These are phyloP conservation scores for Colletotrichum musicola DNA, from an alignment of 2,329 filamentous ascomycete species.

Conservation along the genomic window DNA sequence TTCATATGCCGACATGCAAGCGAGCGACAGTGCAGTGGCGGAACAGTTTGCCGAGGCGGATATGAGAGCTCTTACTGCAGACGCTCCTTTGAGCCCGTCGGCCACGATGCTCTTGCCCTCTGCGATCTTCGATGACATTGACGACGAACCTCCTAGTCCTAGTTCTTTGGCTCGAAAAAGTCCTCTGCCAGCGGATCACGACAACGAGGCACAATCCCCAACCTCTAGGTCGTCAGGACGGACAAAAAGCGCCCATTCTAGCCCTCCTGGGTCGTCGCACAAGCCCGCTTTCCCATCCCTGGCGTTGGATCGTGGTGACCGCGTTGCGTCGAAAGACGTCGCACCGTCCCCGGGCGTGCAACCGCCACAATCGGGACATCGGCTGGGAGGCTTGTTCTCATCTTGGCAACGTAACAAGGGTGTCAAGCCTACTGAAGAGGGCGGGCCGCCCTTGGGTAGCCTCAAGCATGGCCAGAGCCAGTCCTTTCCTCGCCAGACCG, in stretches of 20 bases:
- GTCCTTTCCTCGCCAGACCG: conserved; percentile 76
- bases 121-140: conserved; percentile 70
- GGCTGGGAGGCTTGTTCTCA: conserved; percentile 68
- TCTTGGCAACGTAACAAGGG: conserved; percentile 71
- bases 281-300: conserved; percentile 68
- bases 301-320: conserved; percentile 59
- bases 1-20: conserved; percentile 63
- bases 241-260: conserved; percentile 70
- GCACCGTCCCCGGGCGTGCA: conserved; percentile 56
- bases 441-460: conserved; percentile 75
- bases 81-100: conserved; percentile 81
- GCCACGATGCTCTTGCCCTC: conserved; percentile 81
- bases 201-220: conserved; percentile 70
- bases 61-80: conserved; percentile 69
- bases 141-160: conserved; percentile 68
- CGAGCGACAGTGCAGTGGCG: conserved; percentile 46
- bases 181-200: conserved; percentile 52
- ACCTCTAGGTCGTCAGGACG: conserved; percentile 63
- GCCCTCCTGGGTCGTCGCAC: conserved; percentile 71
- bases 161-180: conserved; percentile 47
- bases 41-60: conserved; percentile 71
- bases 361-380: conserved; percentile 48
- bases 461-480: conserved; percentile 81
- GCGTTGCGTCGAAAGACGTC: conserved; percentile 53
- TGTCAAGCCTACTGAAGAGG: conserved; percentile 66